These are phyloP conservation scores for Starmerella potacharoeniae DNA, from an alignment of 805 yeast genomes.

Conservation along the genomic window DNA sequence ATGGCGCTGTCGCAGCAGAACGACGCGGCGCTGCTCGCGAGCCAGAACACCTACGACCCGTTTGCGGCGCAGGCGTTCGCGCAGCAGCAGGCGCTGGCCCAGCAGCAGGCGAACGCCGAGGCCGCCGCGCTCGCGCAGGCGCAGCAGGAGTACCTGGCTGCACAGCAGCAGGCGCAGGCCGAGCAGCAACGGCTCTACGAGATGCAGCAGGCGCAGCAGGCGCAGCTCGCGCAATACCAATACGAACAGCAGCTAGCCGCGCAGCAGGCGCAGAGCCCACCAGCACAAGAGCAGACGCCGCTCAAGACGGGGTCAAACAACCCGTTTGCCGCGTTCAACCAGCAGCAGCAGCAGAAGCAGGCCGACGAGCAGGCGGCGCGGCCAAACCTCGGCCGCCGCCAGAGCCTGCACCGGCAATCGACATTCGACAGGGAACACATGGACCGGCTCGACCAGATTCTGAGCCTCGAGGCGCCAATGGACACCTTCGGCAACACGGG, in stretches of 20 bases:
- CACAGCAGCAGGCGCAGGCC: conserved; percentile 22
- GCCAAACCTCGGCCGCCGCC: conserved; percentile 47
- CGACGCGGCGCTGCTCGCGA: conserved; percentile 33
- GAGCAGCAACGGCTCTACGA: conserved; percentile 22
- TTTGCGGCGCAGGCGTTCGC: conserved; percentile 1
- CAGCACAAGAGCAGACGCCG: conserved; percentile 23
- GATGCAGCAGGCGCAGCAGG: conserved; percentile 27
- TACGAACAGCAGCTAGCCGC: conserved; percentile 28
- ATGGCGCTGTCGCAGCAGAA: conserved; percentile 60
- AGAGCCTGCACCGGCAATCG: conserved; percentile 30
- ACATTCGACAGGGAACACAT: conserved; percentile 42
- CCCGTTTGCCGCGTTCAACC: conserved; percentile 48
- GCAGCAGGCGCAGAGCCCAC: conserved; percentile 18
- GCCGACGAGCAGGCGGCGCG: conserved; percentile 39
- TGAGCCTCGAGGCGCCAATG: conserved; percentile 80
- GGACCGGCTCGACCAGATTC: conserved; percentile 62
- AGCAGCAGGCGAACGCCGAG: conserved; percentile 22
- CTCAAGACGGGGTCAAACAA: conserved; percentile 48
- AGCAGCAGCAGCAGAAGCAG: conserved; percentile 23
- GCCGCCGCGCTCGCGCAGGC: conserved; percentile 27
- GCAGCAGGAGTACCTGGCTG: conserved; percentile 31
- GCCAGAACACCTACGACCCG: conserved; percentile 29
- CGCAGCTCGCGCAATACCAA: conserved; percentile 22
- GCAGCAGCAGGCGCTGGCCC: conserved; percentile 9
- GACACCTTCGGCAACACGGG: conserved; percentile 92